Base-by-base conservation (phyloP, 306 rosid genomes). In the Sicyos edulis region DNA sequence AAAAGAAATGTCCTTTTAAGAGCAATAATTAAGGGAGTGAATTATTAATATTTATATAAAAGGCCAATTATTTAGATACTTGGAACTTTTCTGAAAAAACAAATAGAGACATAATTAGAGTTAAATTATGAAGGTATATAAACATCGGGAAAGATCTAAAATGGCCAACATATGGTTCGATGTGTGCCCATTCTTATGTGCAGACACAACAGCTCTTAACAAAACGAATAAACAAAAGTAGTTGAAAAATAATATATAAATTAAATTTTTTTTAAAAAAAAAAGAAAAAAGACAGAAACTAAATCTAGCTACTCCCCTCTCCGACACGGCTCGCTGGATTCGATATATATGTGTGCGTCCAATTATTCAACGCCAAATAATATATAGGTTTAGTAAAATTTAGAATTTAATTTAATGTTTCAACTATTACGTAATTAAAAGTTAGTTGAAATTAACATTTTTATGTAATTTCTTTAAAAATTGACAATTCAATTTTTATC, bases 131-230 rank as follows among this genome's bases (percentile, higher is more conserved):
- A 34, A 37, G 8, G 2, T 1, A n/a, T 14, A 60, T 14, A 60
- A 2, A 60, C 16, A 29, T 65, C 71, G 17, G 54, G 71, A 65
- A 65, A 62, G 69, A 62, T 62, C 69, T 62, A 62, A 62, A 65
- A 65, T 65, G 71, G 17, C 71, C 17, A 65, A 65, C 71, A 65
- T 65, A 19, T 44, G 54, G 15, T 45, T 65, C 34, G 5, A 44
- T 19, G 34, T 65, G 71, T 65, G 54, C 71, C 71, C 71, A 65
- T 65, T 42, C 71, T 65, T 44, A n/a, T 20, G 32, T 44, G 47
- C 71, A 65, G 54, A 65, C 71, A 64, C 15, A 65, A 65, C 71
- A 65, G 54, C 53, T 65, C 54, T 65, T 65, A 65, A 65, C 71
- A 65, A 65, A 65, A 65, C 71, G 71, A 65, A 65, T 65, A 65